phyloP scores from a whole-genome alignment of 805 yeast species.

The Candida michaelii region DNA sequence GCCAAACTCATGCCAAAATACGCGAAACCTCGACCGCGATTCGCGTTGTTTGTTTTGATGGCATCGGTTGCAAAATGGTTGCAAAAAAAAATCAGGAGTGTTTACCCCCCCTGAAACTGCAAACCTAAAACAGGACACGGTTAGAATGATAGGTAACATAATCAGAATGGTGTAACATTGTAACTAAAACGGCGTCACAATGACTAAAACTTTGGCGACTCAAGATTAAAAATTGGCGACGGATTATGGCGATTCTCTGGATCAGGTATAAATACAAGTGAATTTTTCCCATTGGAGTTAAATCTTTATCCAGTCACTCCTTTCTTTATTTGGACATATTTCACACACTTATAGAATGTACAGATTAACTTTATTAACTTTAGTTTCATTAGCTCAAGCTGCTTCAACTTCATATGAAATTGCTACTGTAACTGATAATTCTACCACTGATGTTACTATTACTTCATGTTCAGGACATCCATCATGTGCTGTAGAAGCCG shows the following conservation, averaged over 20 bases:
- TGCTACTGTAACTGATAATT: conserved; percentile 25
- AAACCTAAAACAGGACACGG: neutral
- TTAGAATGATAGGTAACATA: too few species aligned
- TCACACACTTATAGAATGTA: conserved; percentile 24
- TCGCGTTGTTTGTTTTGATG: conserved; percentile 6
- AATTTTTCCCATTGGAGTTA: conserved; percentile 13
- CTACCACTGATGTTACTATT: conserved; percentile 36
- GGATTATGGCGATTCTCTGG: neutral
- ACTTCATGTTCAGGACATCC: conserved; percentile 38
- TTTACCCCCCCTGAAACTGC: conserved; percentile 1
- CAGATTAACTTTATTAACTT: conserved; percentile 20
- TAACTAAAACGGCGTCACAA: neutral
- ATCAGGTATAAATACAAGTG: conserved; percentile 18
- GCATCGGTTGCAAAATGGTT: neutral
- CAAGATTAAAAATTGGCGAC: neutral
- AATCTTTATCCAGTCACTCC: conserved; percentile 5
- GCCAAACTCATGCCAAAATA: too few species aligned
- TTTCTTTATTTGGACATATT: conserved; percentile 3
- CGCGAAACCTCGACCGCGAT: conserved; percentile 3
- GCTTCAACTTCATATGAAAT: conserved; percentile 19
- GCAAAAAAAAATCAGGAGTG: conserved; percentile 5
- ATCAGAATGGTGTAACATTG: neutral
- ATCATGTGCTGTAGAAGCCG: conserved; percentile 20
- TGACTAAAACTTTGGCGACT: neutral
- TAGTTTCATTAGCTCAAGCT: conserved; percentile 25